These are phyloP conservation scores for Globisporangium carolinianum DNA, from an alignment of 352 stramenopile species.

Conservation along the genomic window DNA sequence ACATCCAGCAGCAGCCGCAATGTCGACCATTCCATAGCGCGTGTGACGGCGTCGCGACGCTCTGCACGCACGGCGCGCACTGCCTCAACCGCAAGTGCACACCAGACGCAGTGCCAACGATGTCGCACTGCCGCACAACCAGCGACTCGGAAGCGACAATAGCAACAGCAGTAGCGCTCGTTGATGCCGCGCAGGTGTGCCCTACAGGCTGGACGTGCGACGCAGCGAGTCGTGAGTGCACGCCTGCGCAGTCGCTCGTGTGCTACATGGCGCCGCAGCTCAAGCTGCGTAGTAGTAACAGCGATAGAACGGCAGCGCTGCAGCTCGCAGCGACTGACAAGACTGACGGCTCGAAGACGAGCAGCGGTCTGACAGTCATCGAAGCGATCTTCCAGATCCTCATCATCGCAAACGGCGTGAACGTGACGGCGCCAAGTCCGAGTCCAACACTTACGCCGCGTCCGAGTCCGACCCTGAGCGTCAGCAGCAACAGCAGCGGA, in stretches of 20 bases:
- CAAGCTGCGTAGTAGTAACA: background rate
- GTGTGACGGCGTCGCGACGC: slow-evolving; percentile 11
- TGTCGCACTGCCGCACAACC: too few species aligned
- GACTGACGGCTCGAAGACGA: background rate
- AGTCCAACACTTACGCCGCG: background rate
- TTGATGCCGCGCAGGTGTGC: slow-evolving; percentile 9
- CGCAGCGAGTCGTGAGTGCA: slow-evolving; percentile 13
- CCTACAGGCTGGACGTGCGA: slow-evolving; percentile 28
- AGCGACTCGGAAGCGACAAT: too few species aligned
- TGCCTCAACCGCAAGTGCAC: slow-evolving; percentile 8
- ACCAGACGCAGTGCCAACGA: too few species aligned
- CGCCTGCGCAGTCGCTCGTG: slow-evolving; percentile 21
- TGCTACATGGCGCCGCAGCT: slow-evolving; percentile 22
- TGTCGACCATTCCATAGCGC: slow-evolving; percentile 21
- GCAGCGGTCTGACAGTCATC: slow-evolving; percentile 15
- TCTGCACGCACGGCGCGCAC: slow-evolving; percentile 31
- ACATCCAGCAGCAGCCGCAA: background rate
- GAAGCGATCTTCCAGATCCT: slow-evolving; percentile 33
- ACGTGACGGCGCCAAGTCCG: background rate
- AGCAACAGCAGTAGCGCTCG: too few species aligned
- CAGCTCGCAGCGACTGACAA: slow-evolving; percentile 20
- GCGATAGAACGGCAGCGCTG: slow-evolving; percentile 5
- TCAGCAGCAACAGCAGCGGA: too few species aligned
- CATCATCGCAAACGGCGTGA: slow-evolving; percentile 14
- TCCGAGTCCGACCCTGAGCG: too few species aligned